A percentile compares a stretch with the other conserved stretches of the same genome.
Evolutionary conservation across 352 stramenopile genomes (phyloP).

Genomic region (Phytopythium litorale): DNA sequence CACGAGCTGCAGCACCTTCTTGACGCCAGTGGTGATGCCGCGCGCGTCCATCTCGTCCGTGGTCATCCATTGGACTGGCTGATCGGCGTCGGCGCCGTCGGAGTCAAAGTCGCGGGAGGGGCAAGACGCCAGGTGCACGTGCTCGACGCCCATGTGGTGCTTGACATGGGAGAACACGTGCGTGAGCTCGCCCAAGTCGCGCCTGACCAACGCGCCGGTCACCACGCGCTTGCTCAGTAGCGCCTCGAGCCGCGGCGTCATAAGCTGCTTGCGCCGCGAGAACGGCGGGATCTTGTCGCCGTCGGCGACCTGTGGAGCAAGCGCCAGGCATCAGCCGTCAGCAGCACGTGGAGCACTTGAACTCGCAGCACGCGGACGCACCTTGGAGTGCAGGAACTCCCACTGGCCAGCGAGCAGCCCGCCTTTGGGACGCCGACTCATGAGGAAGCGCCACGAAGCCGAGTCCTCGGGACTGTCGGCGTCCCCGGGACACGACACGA

Average conservation of each 20-base stretch:
- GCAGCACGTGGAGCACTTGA: no score
- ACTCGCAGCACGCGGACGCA: constrained; percentile 3
- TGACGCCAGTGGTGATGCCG: constrained; percentile 86
- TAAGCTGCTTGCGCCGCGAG: constrained; percentile 52
- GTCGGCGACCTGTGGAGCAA: constrained; percentile 38
- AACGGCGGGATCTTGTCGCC: constrained; percentile 63
- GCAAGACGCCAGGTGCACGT: constrained; percentile 55
- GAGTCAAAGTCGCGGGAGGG: constrained; percentile 9
- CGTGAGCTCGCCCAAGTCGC: constrained; percentile 65
- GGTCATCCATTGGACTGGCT: constrained; percentile 71
- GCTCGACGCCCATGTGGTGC: constrained; percentile 88
- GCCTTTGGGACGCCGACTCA: constrained; percentile 65
- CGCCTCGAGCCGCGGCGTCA: constrained; percentile 33
- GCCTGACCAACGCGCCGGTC: constrained; percentile 21
- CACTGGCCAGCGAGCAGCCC: constrained; percentile 84
- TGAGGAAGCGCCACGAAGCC: constrained; percentile 66
- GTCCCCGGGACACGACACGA: constrained; percentile 41
- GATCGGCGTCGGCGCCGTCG: constrained; percentile 6
- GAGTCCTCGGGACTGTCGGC: constrained; percentile 10
- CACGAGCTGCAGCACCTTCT: constrained; percentile 80
- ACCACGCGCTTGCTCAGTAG: constrained; percentile 28
- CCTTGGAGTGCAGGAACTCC: constrained; percentile 85
- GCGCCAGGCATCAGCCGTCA: no score
- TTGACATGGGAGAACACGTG: constrained; percentile 92
- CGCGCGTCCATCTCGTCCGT: constrained; percentile 61